phyloP scores from a whole-genome alignment of 2,329 filamentous ascomycete species.

The Thielaviopsis euricoi region DNA sequence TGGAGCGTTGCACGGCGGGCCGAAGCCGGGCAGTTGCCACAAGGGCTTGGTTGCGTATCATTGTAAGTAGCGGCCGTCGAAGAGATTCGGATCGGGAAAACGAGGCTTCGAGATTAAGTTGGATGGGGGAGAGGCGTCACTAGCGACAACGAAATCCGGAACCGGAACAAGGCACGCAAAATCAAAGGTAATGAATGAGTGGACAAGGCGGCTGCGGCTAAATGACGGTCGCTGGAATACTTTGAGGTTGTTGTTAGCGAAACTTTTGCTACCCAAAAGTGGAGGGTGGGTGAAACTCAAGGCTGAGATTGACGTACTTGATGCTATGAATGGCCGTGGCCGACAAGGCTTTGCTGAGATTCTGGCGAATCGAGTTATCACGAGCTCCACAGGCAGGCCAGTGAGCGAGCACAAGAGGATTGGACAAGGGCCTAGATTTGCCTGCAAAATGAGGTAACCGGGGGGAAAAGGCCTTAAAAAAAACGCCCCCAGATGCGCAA shows the following conservation, averaged over 20 bases:
- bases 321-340: neutral
- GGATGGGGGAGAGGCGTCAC: neutral
- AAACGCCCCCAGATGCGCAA: neutral
- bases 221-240: neutral
- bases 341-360: neutral
- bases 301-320: neutral
- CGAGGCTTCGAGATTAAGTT: neutral
- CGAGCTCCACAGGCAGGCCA: neutral
- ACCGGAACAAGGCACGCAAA: neutral
- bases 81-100: neutral
- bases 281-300: neutral
- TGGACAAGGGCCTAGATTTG: neutral
- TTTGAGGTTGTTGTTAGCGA: neutral
- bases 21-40: conserved; percentile 9
- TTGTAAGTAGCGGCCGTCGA: neutral
- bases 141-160: neutral
- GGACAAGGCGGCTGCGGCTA: neutral
- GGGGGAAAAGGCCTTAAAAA: neutral
- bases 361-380: neutral
- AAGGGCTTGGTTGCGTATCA: conserved; percentile 11
- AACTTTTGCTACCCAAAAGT: neutral
- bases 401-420: neutral
- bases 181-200: neutral
- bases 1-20: conserved; percentile 6
- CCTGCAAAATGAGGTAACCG: neutral